Base-by-base conservation (phyloP, 768 basidiomycete genomes). In the Mycena vulgaris region DNA sequence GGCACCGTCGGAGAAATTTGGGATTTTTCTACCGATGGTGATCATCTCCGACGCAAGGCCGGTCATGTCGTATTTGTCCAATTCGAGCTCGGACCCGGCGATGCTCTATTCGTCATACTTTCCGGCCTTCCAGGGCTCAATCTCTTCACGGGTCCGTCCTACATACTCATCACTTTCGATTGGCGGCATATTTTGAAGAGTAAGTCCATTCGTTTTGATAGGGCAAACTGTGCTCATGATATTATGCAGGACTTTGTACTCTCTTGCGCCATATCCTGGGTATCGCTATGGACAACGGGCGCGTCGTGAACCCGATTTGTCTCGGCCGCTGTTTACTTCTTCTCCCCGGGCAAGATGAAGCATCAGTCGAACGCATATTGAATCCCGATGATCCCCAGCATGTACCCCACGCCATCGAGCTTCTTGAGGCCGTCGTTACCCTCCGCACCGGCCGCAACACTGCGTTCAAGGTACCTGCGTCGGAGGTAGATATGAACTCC, bases 381-480 rank as follows among this genome's bases (percentile, higher is more conserved):
- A 74, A 75, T 56, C 80, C 78, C 0, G 76, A 75, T 33, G 78
- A 78, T 64, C 57, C 71, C 25, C 80, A 81, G 61, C 75, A 81
- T 65, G 80, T 81, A 19, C 80, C 80, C 4, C 63, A 70, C 35
- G 77, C 80, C 0, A 73, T 79, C 23, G 72, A 79, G 33, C 77
- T 81, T 16, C 71, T 81, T 4, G 52, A 47, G 5, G 37, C 66
- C 39, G 28, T 75, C 37, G 40, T 59, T 27, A 3, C 25, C 7
- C 66, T 73, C 35, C 57, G 57, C 23, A 62, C 28, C 33, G 35
- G 11, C 31, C 66, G 33, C 3, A 16, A 42, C 23, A 59, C 23
- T 35, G 39, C 35, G n/a, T 33, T 47, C 30, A 40, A 45, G n/a
- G 28, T 61, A 19, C 35, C 58, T 31, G 30, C 69, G 2, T 16